Evolutionary conservation across 352 stramenopile species (phyloP).

Genomic region (Elongisporangium prolatum): DNA sequence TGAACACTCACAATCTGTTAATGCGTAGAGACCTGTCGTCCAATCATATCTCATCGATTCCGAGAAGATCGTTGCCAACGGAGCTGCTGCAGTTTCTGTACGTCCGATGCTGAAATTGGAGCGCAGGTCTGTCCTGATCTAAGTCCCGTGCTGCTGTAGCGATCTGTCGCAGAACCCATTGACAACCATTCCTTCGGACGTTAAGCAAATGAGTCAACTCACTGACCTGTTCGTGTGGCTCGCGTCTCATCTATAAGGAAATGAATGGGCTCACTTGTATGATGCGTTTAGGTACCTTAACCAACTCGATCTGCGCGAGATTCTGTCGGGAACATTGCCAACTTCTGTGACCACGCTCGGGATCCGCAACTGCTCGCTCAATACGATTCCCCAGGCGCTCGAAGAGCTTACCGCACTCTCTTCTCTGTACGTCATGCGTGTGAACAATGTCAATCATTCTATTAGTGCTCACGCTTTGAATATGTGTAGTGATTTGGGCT

Average conservation of each 20-base stretch:
- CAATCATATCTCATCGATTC: neutral
- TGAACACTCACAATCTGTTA: too few species aligned
- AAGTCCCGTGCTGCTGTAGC: too few species aligned
- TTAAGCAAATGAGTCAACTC: neutral
- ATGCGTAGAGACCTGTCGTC: neutral
- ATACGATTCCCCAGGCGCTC: neutral
- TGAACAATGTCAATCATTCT: too few species aligned
- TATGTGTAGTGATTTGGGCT: neutral
- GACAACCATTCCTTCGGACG: neutral
- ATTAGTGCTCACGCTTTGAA: too few species aligned
- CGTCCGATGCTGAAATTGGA: too few species aligned
- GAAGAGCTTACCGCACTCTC: neutral
- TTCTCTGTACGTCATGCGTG: neutral
- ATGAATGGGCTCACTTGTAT: neutral
- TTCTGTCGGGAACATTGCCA: neutral
- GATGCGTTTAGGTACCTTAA: neutral
- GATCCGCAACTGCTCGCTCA: neutral
- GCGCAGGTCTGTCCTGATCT: too few species aligned
- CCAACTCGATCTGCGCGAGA: neutral
- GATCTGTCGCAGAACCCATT: neutral
- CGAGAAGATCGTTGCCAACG: neutral
- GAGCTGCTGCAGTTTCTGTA: neutral
- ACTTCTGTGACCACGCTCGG: neutral
- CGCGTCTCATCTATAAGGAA: too few species aligned
- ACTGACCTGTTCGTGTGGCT: neutral